Evolutionary conservation across 2,329 filamentous ascomycete species (phyloP).

Genomic region (Pseudogymnoascus sp.): DNA sequence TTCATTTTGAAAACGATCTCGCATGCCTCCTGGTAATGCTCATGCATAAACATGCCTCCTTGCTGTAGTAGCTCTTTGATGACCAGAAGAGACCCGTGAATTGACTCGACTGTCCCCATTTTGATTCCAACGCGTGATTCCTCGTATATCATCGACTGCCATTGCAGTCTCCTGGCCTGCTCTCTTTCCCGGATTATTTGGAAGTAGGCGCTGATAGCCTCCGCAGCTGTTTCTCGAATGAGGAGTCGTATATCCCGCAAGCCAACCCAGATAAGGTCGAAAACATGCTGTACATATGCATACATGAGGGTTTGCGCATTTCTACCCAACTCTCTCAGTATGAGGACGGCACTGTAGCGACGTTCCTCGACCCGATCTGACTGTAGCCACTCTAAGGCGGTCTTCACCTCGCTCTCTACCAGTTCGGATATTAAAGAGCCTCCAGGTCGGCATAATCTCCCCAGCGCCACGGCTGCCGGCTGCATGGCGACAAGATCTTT

Average conservation of each 20-base stretch:
- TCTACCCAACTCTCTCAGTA: slow-evolving; percentile 81
- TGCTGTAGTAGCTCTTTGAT: slow-evolving; percentile 89
- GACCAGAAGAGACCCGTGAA: slow-evolving; percentile 89
- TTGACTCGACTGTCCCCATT: slow-evolving; percentile 73
- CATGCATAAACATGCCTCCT: slow-evolving; percentile 98
- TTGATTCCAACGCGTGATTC: slow-evolving; percentile 76
- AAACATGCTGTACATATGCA: slow-evolving; percentile 87
- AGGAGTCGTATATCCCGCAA: slow-evolving; percentile 83
- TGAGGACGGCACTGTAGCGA: slow-evolving; percentile 85
- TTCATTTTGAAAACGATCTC: slow-evolving; percentile 90
- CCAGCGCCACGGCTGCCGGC: slow-evolving; percentile 79
- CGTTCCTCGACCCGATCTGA: slow-evolving; percentile 90
- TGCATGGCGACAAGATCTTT: slow-evolving; percentile 90
- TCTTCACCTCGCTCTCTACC: slow-evolving; percentile 94
- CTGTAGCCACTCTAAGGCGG: slow-evolving; percentile 92
- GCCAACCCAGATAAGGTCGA: slow-evolving; percentile 94
- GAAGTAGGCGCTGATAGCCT: slow-evolving; percentile 91
- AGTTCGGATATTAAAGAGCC: slow-evolving; percentile 91
- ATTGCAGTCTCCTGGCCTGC: slow-evolving; percentile 74
- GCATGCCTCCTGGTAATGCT: slow-evolving; percentile 83
- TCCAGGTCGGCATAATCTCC: slow-evolving; percentile 83
- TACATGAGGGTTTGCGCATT: slow-evolving; percentile 96
- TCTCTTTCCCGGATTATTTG: slow-evolving; percentile 93
- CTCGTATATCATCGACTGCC: slow-evolving; percentile 86
- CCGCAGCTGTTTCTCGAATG: slow-evolving; percentile 84